Base-by-base conservation (phyloP, 2,329 filamentous ascomycete species). In the Alternaria conjuncta region DNA sequence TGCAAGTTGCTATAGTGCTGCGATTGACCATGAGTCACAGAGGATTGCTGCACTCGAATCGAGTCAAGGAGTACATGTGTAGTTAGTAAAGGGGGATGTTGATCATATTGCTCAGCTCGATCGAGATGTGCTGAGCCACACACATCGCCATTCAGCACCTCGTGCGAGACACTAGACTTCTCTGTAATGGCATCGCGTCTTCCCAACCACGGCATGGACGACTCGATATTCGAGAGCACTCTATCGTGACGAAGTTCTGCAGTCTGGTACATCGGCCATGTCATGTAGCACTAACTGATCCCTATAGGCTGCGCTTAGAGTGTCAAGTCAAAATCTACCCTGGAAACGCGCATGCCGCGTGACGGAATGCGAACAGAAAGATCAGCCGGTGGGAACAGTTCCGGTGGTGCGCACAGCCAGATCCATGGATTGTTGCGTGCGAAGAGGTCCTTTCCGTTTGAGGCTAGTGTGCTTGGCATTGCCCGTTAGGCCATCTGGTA, bases 401-500 rank as follows among this genome's bases (percentile, higher is more conserved):
- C 25, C 26, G 13, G 15, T 41, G 28, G 11, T 41, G 20, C 15
- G 28, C 9, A 20, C 49, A 53, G 49, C 49, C 36, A 41, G 36
- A 41, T 41, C 36, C 15, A 18, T 36, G 49, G 49, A 15, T 32
- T 51, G 47, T 32, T 28, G 26, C 47, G 47, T 32, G 18, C 4
- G 20, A 32, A 54, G 28, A 36, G 23, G 12, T 28, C 36, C 21
- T 44, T 26, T 25, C 41, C 9, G 20, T 44, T n/a, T 6, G 15
- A 18, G 55, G 21, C 46, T 62, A 62, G 60, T 50, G 23, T 13
- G 18, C 55, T 62, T 59, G 55, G 41, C 55, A 11, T 25, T n/a
- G 28, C 28, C 28, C 28, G 15, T 7, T 8, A 3, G 25, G 18
- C 9, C 12, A 25, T 20, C 18, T 47, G 41, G 43, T 55, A 43